These are phyloP conservation scores for Castanopsis chinensis DNA, from an alignment of 306 rosid genomes.

Conservation along the genomic window DNA sequence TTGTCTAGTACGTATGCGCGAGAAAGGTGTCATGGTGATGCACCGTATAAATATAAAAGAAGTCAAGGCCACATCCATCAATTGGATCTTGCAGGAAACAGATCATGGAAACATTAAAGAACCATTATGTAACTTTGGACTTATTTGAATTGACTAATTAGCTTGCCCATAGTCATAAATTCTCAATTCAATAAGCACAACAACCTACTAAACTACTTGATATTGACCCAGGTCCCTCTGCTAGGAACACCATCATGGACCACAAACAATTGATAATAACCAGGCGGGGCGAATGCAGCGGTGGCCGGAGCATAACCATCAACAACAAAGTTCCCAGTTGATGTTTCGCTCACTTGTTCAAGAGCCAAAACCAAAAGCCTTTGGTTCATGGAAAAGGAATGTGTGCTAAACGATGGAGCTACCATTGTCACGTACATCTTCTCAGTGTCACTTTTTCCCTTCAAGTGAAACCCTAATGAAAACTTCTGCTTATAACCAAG, in stretches of 20 bases:
- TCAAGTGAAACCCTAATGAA: constrained; percentile 1
- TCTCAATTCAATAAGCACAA: neutral
- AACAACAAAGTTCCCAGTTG: neutral
- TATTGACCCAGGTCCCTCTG: constrained; percentile 28
- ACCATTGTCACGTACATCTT: constrained; percentile 26
- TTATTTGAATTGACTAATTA: too few species aligned
- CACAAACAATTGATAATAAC: constrained; percentile 30
- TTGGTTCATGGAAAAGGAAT: constrained; percentile 39
- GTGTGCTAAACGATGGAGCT: constrained; percentile 41
- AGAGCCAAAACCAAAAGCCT: constrained; percentile 29
- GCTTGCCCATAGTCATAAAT: neutral
- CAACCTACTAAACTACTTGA: neutral
- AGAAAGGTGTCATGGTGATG: too few species aligned
- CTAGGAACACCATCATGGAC: constrained; percentile 32
- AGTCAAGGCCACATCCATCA: too few species aligned
- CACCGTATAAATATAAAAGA: too few species aligned
- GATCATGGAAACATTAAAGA: too few species aligned
- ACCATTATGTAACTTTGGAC: too few species aligned
- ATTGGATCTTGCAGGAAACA: too few species aligned
- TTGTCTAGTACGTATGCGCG: too few species aligned
- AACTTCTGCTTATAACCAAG: constrained; percentile 8
- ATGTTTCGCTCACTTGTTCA: neutral
- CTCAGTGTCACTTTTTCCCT: neutral
- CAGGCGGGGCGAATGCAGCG: constrained; percentile 31
- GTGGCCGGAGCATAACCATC: constrained; percentile 26